Percentiles rank a stretch among this genome's conserved stretches.
These are phyloP conservation scores for Fusarium ambrosium DNA, from an alignment of 2,329 filamentous ascomycete species.

Conservation along the genomic window DNA sequence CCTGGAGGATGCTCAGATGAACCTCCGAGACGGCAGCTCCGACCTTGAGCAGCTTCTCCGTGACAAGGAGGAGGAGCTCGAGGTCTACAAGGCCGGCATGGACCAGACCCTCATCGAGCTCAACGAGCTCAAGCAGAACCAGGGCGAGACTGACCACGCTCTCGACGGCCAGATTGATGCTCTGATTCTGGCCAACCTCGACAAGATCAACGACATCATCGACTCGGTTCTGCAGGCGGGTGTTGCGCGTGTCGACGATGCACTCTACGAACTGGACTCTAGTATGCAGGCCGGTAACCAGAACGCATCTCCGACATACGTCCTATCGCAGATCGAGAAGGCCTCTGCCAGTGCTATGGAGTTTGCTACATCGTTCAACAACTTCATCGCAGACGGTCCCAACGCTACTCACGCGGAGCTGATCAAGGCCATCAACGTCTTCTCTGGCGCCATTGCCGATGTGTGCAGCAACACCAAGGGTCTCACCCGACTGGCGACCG, in stretches of 20 bases:
- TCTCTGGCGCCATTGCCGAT: conserved; percentile 91
- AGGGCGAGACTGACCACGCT: conserved; percentile 81
- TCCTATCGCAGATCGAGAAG: conserved; percentile 97
- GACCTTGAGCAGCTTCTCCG: conserved; percentile 88
- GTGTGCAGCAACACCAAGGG: conserved; percentile 98
- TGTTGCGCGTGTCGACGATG: conserved; percentile 94
- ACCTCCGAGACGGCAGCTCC: conserved; percentile 82
- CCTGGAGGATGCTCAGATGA: conserved; percentile 85
- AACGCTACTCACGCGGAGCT: conserved; percentile 91
- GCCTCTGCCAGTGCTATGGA: conserved; percentile 94
- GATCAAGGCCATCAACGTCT: conserved; percentile 92
- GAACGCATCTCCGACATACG: conserved; percentile 93
- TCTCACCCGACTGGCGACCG: conserved; percentile 89
- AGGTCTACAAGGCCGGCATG: conserved; percentile 98
- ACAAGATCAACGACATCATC: conserved; percentile 97
- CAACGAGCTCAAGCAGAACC: conserved; percentile 84
- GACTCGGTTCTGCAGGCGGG: conserved; percentile 95
- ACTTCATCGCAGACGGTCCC: conserved; percentile 96
- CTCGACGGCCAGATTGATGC: conserved; percentile 93
- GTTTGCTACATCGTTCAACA: conserved; percentile 98
- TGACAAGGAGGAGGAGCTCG: conserved; percentile 97
- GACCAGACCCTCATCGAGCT: conserved; percentile 95
- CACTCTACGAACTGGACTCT: conserved; percentile 96
- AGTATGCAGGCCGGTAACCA: conserved; percentile 99
- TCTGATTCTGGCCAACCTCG: conserved; percentile 85